Conservation (phyloP, 257 asterid genomes). For the Mitragyna speciosa region DNA sequence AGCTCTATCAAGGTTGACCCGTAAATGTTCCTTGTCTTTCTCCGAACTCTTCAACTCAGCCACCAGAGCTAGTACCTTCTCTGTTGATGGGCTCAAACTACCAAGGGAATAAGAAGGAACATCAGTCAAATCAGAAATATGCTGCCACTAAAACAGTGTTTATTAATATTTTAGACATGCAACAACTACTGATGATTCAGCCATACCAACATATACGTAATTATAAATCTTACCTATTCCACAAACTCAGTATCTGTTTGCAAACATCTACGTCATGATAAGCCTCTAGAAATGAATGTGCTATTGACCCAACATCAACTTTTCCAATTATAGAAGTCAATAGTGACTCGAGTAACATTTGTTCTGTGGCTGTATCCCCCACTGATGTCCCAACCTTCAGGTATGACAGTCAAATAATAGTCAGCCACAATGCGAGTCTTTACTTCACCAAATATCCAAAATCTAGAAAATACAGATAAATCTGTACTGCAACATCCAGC, state of each 20-base stretch:
- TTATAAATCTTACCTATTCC: conserved; percentile 54
- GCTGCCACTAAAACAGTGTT: not conserved
- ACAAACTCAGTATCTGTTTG: conserved; percentile 47
- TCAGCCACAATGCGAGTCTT: conserved; percentile 6
- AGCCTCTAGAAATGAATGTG: conserved; percentile 62
- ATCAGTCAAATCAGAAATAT: not conserved
- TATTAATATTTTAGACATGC: not conserved
- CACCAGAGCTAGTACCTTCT: conserved; percentile 59
- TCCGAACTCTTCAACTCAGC: conserved; percentile 57
- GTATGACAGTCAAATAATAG: conserved; percentile 15
- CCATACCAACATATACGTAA: not conserved
- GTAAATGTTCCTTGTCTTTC: conserved; percentile 68
- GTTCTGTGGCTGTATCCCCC: conserved; percentile 44
- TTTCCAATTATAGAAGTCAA: conserved; percentile 49
- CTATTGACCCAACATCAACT: conserved; percentile 52
- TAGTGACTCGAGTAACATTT: conserved; percentile 53
- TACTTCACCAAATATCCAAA: not conserved
- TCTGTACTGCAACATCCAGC: not conserved
- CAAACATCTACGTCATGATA: conserved; percentile 60
- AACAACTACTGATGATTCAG: not conserved
- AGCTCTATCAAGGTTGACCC: conserved; percentile 68
- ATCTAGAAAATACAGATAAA: conserved; percentile 3
- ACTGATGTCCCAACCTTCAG: conserved; percentile 53
- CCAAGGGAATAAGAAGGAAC: conserved; percentile 23
- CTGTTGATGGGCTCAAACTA: conserved; percentile 68